Base-by-base conservation (phyloP, 2,329 filamentous ascomycete genomes). In the Rutstroemia sp. region DNA sequence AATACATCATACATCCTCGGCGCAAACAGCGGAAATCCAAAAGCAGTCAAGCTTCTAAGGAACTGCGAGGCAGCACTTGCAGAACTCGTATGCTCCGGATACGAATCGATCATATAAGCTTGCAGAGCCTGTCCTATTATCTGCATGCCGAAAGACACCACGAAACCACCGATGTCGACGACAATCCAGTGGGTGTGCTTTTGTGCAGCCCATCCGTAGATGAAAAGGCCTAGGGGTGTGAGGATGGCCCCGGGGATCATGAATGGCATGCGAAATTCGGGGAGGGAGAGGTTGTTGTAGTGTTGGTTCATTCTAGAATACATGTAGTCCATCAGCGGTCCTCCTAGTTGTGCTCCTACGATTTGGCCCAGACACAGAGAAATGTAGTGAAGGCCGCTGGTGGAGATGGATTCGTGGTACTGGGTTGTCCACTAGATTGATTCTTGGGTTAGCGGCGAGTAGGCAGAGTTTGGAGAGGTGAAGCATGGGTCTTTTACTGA, bases 221-320 rank as follows among this genome's bases (percentile, higher is more conserved):
- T 72, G 54, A 82, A 73, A 0, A 83, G 70, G 1, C 76, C 75
- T 9, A 84, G 69, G 0, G 81, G 82, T 0, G 82, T 53, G 2
- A 84, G 57, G 0, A 86, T 45, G 0, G 75, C 75, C 0, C 77
- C 78, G 0, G 79, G 71, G 14, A 80, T 63, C 69, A 83, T 78
- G 0, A 84, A 70, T 0, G 82, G 83, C 0, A 84, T 72, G 12
- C 84, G 79, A 62, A 79, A 82, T 60, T 88, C 84, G 0, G 84
- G 84, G 71, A 19, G 82, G 76, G 64, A 59, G 85, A 81, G 0
- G 81, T 81, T 70, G 0, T 78, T 78, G 70, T 56, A 23, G 16
- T 56, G 54, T 14, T 41, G 30, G 12, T 58, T 52, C 45, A 58
- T 30, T 34, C 52, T 38, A 4, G 38, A 27, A 37, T 52, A 66